phyloP scores from a whole-genome alignment of 257 asterid species.

The Cinchona pubescens region DNA sequence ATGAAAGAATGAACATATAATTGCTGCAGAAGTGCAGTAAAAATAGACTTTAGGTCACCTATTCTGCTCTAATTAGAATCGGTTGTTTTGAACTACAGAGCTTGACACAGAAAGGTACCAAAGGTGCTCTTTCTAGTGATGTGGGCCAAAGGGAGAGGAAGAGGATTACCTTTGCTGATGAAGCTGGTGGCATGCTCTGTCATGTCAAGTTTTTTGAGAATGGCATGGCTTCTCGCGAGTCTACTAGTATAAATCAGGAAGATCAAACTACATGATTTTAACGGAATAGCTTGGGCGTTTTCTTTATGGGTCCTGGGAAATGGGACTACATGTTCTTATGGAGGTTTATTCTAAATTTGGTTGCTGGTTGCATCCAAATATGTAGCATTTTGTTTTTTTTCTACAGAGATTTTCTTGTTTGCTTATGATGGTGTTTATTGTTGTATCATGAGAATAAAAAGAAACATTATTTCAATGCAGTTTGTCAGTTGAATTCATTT shows the following conservation, averaged over 20 bases:
- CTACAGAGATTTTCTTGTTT: neutral
- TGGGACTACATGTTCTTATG: neutral
- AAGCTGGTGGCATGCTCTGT: slow-evolving; percentile 80
- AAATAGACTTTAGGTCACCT: neutral
- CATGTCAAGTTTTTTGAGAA: slow-evolving; percentile 55
- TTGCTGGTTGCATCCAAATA: neutral
- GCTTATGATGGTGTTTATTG: neutral
- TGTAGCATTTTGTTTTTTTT: neutral
- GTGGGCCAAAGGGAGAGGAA: slow-evolving; percentile 40
- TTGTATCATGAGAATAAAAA: neutral
- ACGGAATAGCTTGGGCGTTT: neutral
- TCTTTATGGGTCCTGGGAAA: neutral
- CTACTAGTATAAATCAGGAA: slow-evolving; percentile 27
- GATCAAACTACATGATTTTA: slow-evolving; percentile 12
- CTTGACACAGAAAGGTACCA: slow-evolving; percentile 43
- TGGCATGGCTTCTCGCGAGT: slow-evolving; percentile 28
- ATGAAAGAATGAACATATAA: neutral
- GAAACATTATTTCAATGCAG: neutral
- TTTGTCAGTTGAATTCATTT: neutral
- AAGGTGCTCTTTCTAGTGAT: slow-evolving; percentile 29
- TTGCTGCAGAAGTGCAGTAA: neutral
- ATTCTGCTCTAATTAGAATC: slow-evolving; percentile 13
- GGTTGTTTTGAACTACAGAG: slow-evolving; percentile 34
- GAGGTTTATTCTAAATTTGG: neutral
- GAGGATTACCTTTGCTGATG: slow-evolving; percentile 82